Evolutionary conservation across 1,139 yeast genomes (phyloP).

Genomic region (Candida sp.): DNA sequence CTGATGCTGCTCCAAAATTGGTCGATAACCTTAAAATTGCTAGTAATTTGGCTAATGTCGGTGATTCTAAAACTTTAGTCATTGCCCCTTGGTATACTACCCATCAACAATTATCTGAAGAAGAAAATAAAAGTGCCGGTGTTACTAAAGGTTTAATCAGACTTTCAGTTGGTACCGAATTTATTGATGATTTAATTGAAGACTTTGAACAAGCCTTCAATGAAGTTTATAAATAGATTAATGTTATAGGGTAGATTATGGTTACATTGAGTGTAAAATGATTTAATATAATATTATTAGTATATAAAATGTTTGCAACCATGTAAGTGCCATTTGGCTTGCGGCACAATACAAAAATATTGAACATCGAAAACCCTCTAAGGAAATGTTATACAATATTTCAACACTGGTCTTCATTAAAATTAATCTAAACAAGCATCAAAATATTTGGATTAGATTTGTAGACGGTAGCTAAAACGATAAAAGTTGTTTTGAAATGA

Average conservation of each 20-base stretch:
- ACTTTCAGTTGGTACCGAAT: constrained; percentile 87
- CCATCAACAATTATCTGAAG: constrained; percentile 83
- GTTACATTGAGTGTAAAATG: neutral
- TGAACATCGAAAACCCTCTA: too few species aligned
- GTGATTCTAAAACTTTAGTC: constrained; percentile 92
- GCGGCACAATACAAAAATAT: too few species aligned
- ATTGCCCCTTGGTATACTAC: constrained; percentile 96
- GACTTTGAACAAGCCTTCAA: constrained; percentile 84
- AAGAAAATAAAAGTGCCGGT: constrained; percentile 79
- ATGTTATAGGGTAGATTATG: neutral
- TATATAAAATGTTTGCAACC: too few species aligned
- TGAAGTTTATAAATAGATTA: constrained; percentile 31
- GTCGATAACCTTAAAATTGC: constrained; percentile 83
- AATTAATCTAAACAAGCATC: too few species aligned
- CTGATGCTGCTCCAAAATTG: constrained; percentile 74
- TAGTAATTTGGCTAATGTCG: constrained; percentile 93
- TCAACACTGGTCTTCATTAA: too few species aligned
- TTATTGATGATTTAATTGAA: constrained; percentile 80
- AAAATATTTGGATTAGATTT: too few species aligned
- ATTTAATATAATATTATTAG: too few species aligned
- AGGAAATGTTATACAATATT: too few species aligned
- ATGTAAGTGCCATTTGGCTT: too few species aligned
- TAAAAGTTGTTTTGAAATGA: too few species aligned
- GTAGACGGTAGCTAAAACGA: too few species aligned
- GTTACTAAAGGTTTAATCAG: constrained; percentile 86